A percentile compares a stretch with the other conserved stretches of the same genome.
Evolutionary conservation across 1,284 basidiomycete genomes (phyloP).

Genomic region (Anthracocystis setariae): DNA sequence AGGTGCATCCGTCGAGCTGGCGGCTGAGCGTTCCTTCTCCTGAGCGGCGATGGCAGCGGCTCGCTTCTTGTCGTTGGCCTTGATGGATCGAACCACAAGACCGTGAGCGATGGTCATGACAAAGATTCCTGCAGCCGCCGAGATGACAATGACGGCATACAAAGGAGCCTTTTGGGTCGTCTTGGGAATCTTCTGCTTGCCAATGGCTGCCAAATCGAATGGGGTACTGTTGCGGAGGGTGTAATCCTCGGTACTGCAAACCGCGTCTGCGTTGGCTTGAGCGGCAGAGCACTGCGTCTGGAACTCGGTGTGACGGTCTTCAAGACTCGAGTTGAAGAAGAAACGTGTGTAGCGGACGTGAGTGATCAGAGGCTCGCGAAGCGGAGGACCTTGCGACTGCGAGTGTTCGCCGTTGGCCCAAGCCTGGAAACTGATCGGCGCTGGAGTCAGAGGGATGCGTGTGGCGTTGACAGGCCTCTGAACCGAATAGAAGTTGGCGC

Average conservation of each 20-base stretch:
- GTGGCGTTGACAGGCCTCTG: constrained; percentile 41
- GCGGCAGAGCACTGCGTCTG: constrained; percentile 41
- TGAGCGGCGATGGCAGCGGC: constrained; percentile 35
- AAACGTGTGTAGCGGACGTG: constrained; percentile 56
- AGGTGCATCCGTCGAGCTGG: background rate
- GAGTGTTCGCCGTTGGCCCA: constrained; percentile 56
- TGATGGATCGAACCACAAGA: constrained; percentile 44
- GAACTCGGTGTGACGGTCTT: constrained; percentile 47
- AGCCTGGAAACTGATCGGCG: constrained; percentile 52
- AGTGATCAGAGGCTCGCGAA: constrained; percentile 35
- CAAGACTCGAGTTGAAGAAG: constrained; percentile 63
- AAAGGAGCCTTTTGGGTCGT: constrained; percentile 26
- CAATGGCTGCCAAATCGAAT: constrained; percentile 38
- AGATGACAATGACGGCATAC: constrained; percentile 40
- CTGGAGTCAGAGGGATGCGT: constrained; percentile 42
- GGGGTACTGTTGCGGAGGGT: constrained; percentile 54
- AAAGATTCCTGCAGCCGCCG: constrained; percentile 49
- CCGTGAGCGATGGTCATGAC: constrained; percentile 54
- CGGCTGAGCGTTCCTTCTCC: constrained; percentile 16
- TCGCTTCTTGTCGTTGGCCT: constrained; percentile 44
- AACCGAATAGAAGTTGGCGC: constrained; percentile 37
- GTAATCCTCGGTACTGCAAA: constrained; percentile 59
- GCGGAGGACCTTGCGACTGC: constrained; percentile 52
- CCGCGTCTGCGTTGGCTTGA: constrained; percentile 20
- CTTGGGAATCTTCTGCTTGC: constrained; percentile 24